Conservation (phyloP, 768 basidiomycete species). For the Auriscalpium microsporum region DNA sequence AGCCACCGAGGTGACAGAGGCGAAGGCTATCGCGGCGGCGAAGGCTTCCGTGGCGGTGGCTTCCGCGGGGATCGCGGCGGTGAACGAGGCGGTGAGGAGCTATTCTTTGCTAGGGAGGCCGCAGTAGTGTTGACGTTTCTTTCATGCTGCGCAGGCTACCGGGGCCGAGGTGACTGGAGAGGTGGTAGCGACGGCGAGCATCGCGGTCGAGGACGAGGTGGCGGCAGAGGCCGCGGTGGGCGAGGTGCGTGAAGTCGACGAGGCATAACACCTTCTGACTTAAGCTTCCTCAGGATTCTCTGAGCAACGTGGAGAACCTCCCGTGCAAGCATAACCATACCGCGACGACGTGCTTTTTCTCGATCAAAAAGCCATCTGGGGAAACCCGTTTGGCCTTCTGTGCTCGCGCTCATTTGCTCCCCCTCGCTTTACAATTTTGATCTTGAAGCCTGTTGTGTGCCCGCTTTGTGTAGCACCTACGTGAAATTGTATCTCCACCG, state of each 20-base stretch:
- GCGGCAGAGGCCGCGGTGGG: slow-evolving; percentile 25
- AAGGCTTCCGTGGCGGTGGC: slow-evolving; percentile 2
- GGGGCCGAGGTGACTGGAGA: slow-evolving; percentile 24
- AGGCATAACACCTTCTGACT: neutral
- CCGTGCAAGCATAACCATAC: slow-evolving; percentile 8
- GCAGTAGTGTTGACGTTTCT: neutral
- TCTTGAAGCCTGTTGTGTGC: too few relatives aligned
- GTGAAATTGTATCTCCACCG: too few relatives aligned
- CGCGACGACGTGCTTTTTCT: too few relatives aligned
- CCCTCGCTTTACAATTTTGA: too few relatives aligned
- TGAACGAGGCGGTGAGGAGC: slow-evolving; percentile 8
- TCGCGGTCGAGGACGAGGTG: slow-evolving; percentile 21
- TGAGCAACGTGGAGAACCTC: slow-evolving; percentile 7
- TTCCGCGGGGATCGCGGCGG: slow-evolving; percentile 10
- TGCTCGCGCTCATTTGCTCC: too few relatives aligned
- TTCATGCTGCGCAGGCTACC: slow-evolving; percentile 3
- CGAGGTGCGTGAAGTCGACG: slow-evolving; percentile 1
- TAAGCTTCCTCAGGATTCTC: slow-evolving; percentile 2
- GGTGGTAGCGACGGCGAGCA: slow-evolving; percentile 18
- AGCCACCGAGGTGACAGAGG: slow-evolving; percentile 20
- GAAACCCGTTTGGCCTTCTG: too few relatives aligned
- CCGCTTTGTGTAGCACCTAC: too few relatives aligned
- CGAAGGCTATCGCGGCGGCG: slow-evolving; percentile 8
- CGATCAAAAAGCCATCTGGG: too few relatives aligned
- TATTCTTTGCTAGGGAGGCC: neutral